Conservation (phyloP, 352 stramenopile species). For the Pythium volutum region DNA sequence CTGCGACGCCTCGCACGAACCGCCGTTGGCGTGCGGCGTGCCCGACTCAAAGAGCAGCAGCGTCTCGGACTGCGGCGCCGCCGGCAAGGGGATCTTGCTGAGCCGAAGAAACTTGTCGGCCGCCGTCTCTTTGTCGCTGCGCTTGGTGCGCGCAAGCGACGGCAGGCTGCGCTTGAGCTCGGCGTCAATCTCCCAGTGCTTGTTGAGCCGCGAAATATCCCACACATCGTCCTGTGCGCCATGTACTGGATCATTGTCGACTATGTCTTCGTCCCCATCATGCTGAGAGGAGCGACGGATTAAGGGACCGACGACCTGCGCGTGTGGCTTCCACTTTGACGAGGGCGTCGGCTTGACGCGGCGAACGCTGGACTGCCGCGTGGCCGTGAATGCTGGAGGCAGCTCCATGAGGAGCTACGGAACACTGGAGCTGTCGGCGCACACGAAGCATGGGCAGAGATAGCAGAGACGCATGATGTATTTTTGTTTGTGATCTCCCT, state of each 20-base stretch:
- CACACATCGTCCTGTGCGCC: constrained; percentile 25
- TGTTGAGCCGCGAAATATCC: constrained; percentile 74
- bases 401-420: neutral
- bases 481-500: neutral
- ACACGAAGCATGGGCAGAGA: neutral
- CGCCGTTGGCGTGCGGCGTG: constrained; percentile 17
- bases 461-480: no score
- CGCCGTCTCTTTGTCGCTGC: constrained; percentile 42
- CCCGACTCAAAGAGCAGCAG: constrained; percentile 32
- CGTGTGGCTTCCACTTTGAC: constrained; percentile 13
- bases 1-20: constrained; percentile 20
- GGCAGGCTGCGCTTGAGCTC: constrained; percentile 57
- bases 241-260: no score
- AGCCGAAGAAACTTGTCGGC: constrained; percentile 65
- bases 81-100: constrained; percentile 48
- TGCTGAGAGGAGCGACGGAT: neutral
- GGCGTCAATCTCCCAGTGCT: constrained; percentile 68
- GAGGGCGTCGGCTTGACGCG: neutral
- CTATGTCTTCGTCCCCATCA: neutral
- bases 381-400: neutral
- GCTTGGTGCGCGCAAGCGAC: constrained; percentile 50
- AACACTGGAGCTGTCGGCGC: neutral
- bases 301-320: neutral
- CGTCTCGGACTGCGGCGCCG: constrained; percentile 24
- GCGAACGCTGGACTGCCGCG: neutral